phyloP scores from a whole-genome alignment of 116 monocot species.

The Zostera marina region DNA sequence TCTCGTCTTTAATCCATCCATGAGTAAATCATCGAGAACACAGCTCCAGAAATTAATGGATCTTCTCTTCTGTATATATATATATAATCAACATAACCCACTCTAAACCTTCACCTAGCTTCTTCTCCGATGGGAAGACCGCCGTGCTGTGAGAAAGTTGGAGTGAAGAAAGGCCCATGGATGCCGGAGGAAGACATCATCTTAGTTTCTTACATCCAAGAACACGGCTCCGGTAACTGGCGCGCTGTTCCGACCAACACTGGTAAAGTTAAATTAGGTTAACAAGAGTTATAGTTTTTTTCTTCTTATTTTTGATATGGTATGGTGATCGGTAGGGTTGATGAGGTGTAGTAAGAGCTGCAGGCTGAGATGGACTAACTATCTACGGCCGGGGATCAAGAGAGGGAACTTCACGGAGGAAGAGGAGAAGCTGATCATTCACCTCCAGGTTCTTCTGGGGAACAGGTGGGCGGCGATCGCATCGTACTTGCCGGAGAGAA shows the following conservation, averaged over 20 bases:
- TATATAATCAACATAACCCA: no score
- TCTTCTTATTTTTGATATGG: no score
- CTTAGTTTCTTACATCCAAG: conserved; percentile 44
- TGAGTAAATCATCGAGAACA: no score
- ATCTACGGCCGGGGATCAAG: conserved; percentile 53
- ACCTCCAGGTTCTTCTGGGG: conserved; percentile 49
- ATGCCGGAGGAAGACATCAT: conserved; percentile 56
- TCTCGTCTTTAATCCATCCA: no score
- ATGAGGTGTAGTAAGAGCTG: conserved; percentile 68
- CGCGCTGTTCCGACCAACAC: conserved; percentile 37
- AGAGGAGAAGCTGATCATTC: conserved; percentile 53
- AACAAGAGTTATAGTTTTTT: no score
- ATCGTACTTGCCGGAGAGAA: conserved; percentile 72
- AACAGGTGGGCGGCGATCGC: conserved; percentile 92
- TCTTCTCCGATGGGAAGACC: conserved; percentile 58
- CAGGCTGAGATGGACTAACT: conserved; percentile 61
- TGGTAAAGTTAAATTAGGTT: no score
- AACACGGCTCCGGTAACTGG: conserved; percentile 55
- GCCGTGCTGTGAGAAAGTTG: conserved; percentile 37
- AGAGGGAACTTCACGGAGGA: conserved; percentile 41
- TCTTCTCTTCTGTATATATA: no score
- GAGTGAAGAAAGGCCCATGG: conserved; percentile 56
- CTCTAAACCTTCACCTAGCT: no score
- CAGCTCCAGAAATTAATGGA: no score
- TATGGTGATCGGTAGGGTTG: no score